phyloP scores from a whole-genome alignment of 345 rosid genomes.

The Citrus sinensis region DNA sequence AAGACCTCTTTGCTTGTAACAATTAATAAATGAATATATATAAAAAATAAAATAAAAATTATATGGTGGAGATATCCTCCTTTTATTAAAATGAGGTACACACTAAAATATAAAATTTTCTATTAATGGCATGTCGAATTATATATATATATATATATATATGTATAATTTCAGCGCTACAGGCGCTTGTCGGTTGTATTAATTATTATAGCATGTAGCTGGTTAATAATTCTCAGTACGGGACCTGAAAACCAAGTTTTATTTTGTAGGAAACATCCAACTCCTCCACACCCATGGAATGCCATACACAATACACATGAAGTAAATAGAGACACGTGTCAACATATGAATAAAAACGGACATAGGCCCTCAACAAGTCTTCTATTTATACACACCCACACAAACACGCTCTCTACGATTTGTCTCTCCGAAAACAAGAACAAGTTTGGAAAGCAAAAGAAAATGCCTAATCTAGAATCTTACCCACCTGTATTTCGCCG shows the following conservation, averaged over 20 bases:
- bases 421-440: too few relatives aligned
- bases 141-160: too few relatives aligned
- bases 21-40: too few relatives aligned
- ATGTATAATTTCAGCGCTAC: too few relatives aligned
- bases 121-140: too few relatives aligned
- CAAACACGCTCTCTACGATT: background rate
- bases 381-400: background rate
- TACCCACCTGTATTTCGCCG: constrained; percentile 48
- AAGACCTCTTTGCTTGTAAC: too few relatives aligned
- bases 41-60: too few relatives aligned
- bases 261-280: background rate
- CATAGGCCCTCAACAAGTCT: background rate
- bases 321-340: background rate
- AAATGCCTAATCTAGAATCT: constrained; percentile 34
- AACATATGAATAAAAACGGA: background rate
- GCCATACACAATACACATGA: background rate
- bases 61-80: too few relatives aligned
- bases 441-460: background rate
- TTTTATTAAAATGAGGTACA: too few relatives aligned
- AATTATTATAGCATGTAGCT: too few relatives aligned
- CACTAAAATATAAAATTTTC: too few relatives aligned
- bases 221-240: background rate
- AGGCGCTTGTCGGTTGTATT: too few relatives aligned
- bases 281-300: background rate
- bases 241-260: background rate